phyloP scores from a whole-genome alignment of 371 early-diverging fungal species.

The Mortierella sp. region DNA sequence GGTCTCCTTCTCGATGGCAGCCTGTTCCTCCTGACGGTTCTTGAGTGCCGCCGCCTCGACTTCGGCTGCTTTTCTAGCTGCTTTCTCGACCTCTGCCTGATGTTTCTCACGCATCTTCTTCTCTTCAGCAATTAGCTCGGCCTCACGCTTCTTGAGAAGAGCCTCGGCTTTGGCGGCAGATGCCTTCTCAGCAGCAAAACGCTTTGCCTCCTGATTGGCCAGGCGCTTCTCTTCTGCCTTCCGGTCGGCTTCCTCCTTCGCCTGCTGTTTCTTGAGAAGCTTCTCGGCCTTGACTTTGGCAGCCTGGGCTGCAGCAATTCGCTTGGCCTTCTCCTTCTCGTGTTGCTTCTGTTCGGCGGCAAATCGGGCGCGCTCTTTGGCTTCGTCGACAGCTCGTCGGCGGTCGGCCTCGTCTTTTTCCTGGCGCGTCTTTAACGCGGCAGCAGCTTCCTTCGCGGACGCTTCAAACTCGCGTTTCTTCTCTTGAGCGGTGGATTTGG shows the following conservation, averaged over 20 bases:
- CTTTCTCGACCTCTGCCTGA: constrained; percentile 8
- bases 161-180: constrained; percentile 11
- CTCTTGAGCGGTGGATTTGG: neutral
- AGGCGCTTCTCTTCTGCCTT: constrained; percentile 4
- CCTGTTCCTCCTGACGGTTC: constrained; percentile 9
- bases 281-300: constrained; percentile 1
- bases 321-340: neutral
- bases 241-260: constrained; percentile 4
- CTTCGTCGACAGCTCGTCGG: constrained; percentile 7
- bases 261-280: constrained; percentile 3
- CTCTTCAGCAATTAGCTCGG: constrained; percentile 1
- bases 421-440: neutral
- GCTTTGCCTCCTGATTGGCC: constrained; percentile 10
- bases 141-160: neutral
- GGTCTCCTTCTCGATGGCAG: constrained; percentile 14
- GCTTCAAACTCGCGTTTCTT: constrained; percentile 1
- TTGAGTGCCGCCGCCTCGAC: constrained; percentile 5
- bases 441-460: constrained; percentile 5
- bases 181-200: constrained; percentile 11
- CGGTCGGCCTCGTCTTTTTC: constrained; percentile 5
- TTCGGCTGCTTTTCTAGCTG: constrained; percentile 2
- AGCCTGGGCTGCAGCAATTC: constrained; percentile 1
- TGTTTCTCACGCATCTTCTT: constrained; percentile 11
- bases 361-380: neutral
- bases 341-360: constrained; percentile 7